A percentile compares a stretch with the other conserved stretches of the same genome.
Evolutionary conservation across 345 rosid genomes (phyloP).

Genomic region (Salix suchowensis): DNA sequence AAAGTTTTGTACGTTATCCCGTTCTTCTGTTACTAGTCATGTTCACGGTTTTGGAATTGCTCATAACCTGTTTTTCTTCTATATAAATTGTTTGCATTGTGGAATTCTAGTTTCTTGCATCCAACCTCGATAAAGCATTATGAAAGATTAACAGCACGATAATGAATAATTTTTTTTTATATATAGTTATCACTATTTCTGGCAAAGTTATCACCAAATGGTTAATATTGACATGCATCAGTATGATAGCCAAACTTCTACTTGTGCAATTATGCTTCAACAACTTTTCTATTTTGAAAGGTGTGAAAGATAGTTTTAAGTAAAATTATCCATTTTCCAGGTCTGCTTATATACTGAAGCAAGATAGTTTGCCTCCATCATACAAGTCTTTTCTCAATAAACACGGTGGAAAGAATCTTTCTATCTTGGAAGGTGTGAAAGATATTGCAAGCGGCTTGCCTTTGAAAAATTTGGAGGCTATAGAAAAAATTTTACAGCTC

Average conservation of each 20-base stretch:
- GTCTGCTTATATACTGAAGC: constrained; percentile 88
- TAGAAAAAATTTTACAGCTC: constrained; percentile 69
- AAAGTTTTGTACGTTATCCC: constrained; percentile 65
- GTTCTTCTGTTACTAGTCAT: neutral
- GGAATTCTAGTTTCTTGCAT: neutral
- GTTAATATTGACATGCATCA: no score
- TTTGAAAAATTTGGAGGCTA: constrained; percentile 55
- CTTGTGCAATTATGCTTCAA: no score
- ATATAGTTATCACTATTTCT: neutral
- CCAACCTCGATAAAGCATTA: neutral
- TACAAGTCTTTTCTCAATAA: constrained; percentile 85
- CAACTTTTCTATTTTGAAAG: no score
- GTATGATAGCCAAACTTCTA: no score
- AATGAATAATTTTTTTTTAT: neutral
- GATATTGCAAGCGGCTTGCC: constrained; percentile 64
- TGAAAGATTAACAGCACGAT: neutral
- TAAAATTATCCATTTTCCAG: constrained; percentile 34
- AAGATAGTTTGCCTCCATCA: constrained; percentile 81
- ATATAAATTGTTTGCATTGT: neutral
- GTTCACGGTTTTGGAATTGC: neutral
- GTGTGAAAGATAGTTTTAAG: constrained; percentile 6
- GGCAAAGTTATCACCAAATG: neutral
- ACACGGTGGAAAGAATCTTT: constrained; percentile 75
- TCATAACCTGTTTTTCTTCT: neutral
- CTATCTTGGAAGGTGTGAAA: constrained; percentile 72